These are phyloP conservation scores for Thelonectria blattea DNA, from an alignment of 2,329 filamentous ascomycete genomes.

Conservation along the genomic window DNA sequence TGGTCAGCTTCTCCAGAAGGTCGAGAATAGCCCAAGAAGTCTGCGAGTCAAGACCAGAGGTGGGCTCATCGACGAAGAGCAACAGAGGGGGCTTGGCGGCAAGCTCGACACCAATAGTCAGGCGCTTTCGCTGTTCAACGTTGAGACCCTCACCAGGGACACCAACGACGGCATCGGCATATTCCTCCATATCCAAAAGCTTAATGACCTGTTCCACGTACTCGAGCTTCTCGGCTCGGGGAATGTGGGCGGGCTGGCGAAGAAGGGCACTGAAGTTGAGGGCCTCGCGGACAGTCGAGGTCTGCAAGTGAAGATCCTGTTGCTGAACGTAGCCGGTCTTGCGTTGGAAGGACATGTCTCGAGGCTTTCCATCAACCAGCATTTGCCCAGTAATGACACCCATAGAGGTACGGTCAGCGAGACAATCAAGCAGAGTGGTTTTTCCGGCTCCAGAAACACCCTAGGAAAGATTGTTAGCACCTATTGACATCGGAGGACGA, in stretches of 20 bases:
- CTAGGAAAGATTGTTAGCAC: too few relatives aligned
- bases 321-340: constrained; percentile 94
- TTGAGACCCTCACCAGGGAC: constrained; percentile 87
- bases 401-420: constrained; percentile 86
- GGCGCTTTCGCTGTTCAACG: constrained; percentile 72
- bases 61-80: constrained; percentile 93
- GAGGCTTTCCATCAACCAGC: constrained; percentile 67
- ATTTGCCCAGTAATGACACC: constrained; percentile 88
- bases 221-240: constrained; percentile 77
- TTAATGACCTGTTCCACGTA: constrained; percentile 93
- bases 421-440: constrained; percentile 85
- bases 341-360: constrained; percentile 85
- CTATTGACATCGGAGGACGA: too few relatives aligned
- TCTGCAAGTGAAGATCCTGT: constrained; percentile 86
- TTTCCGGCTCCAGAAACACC: constrained; percentile 93
- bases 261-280: constrained; percentile 85
- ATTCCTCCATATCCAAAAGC: constrained; percentile 87
- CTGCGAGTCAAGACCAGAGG: constrained; percentile 90
- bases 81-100: constrained; percentile 89
- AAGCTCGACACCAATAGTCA: constrained; percentile 96
- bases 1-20: constrained; percentile 86
- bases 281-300: constrained; percentile 86
- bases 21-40: constrained; percentile 92
- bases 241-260: constrained; percentile 78
- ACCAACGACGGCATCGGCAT: constrained; percentile 89